Conservation (phyloP, 73 alveolate species). For the Durusdinium trenchii region DNA sequence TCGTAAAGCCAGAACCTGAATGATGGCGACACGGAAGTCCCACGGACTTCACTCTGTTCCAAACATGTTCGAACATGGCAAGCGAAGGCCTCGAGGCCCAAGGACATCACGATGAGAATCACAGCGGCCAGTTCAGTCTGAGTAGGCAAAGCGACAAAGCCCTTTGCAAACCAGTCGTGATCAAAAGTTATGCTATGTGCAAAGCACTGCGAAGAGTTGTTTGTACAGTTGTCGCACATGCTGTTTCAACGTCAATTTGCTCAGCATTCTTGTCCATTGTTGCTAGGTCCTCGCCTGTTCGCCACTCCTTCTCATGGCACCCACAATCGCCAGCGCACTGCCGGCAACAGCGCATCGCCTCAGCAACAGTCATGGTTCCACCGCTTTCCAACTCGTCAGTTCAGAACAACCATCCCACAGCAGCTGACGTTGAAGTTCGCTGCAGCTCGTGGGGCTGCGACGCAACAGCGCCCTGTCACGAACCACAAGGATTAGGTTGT, state of each 20-base stretch:
- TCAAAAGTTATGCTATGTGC: no score
- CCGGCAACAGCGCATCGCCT: constrained; percentile 49
- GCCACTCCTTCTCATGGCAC: constrained; percentile 41
- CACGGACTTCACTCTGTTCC: no score
- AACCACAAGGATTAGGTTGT: not conserved
- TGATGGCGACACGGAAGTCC: no score
- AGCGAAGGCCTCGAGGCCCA: constrained; percentile 78
- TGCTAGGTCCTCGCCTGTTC: constrained; percentile 8
- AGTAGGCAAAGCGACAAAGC: no score
- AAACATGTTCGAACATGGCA: no score
- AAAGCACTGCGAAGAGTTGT: no score
- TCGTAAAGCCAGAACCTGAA: no score
- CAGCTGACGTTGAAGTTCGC: constrained; percentile 15
- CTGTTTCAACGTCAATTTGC: no score
- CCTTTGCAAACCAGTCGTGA: no score
- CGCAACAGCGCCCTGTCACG: constrained; percentile 16
- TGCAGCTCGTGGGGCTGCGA: constrained; percentile 71
- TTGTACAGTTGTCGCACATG: no score
- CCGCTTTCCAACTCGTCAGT: not conserved
- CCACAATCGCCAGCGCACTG: constrained; percentile 47
- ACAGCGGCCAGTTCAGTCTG: constrained; percentile 44
- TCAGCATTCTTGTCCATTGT: no score
- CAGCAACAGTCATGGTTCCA: not conserved
- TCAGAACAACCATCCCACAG: not conserved
- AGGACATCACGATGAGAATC: constrained; percentile 49